Percentiles rank a stretch among this genome's conserved stretches.
Evolutionary conservation across 1,284 basidiomycete species (phyloP).

Genomic region (Boletellus dicymbophilus): DNA sequence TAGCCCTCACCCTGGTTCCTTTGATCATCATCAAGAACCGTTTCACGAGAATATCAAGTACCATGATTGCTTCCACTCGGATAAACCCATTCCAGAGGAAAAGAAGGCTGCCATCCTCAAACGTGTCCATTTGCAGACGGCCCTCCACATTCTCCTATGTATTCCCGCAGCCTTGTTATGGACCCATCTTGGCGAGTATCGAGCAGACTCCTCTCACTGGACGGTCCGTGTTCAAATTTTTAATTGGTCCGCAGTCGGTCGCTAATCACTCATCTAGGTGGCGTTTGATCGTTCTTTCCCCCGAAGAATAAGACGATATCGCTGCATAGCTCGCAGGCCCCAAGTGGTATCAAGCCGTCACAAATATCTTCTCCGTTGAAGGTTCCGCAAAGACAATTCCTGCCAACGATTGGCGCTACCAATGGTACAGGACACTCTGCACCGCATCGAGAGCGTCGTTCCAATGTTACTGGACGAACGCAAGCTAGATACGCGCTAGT

Average conservation of each 20-base stretch:
- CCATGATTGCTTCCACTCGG: slow-evolving; percentile 49
- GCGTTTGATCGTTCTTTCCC: slow-evolving; percentile 85
- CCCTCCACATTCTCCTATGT: slow-evolving; percentile 58
- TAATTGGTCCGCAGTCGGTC: background rate
- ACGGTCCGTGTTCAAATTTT: slow-evolving; percentile 52
- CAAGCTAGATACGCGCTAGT: slow-evolving; percentile 56
- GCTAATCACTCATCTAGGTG: slow-evolving; percentile 49
- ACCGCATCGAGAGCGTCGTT: slow-evolving; percentile 69
- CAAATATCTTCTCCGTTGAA: slow-evolving; percentile 73
- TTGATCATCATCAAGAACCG: slow-evolving; percentile 59
- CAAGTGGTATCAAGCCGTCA: slow-evolving; percentile 85
- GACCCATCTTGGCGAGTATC: slow-evolving; percentile 69
- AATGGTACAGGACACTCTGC: slow-evolving; percentile 77
- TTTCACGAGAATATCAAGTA: slow-evolving; percentile 50
- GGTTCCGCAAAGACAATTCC: slow-evolving; percentile 66
- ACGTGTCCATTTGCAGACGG: slow-evolving; percentile 48
- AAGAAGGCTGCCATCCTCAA: slow-evolving; percentile 48
- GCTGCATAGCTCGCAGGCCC: slow-evolving; percentile 73
- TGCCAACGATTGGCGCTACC: slow-evolving; percentile 79
- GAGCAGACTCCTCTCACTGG: slow-evolving; percentile 87
- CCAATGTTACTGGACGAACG: slow-evolving; percentile 63
- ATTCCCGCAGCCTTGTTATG: slow-evolving; percentile 73
- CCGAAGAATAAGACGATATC: slow-evolving; percentile 88
- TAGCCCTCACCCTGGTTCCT: slow-evolving; percentile 74
- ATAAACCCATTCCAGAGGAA: slow-evolving; percentile 50